phyloP scores from a whole-genome alignment of 805 yeast species.

The Middelhovenomyces tepae region DNA sequence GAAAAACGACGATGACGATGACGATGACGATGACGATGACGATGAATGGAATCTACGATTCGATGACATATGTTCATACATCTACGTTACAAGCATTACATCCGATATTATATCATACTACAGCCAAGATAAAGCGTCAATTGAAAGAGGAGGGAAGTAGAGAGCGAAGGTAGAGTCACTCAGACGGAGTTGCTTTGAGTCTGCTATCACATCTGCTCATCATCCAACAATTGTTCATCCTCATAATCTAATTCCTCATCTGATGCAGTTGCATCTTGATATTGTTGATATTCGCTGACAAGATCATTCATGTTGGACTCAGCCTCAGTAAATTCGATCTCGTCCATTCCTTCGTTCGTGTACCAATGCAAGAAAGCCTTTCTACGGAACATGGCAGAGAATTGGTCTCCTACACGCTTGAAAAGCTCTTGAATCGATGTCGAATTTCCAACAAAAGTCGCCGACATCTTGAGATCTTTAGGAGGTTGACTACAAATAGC shows the following conservation, averaged over 20 bases:
- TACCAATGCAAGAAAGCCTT: conserved; percentile 96
- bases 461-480: conserved; percentile 75
- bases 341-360: conserved; percentile 94
- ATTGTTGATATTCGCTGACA: conserved; percentile 85
- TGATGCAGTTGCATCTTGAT: conserved; percentile 72
- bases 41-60: too few species aligned
- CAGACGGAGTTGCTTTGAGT: too few species aligned
- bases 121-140: too few species aligned
- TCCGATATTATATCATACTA: too few species aligned
- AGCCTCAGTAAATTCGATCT: conserved; percentile 88
- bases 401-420: conserved; percentile 82
- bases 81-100: too few species aligned
- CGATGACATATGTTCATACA: too few species aligned
- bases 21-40: too few species aligned
- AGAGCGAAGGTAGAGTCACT: too few species aligned
- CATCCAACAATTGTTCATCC: conserved; percentile 33
- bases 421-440: conserved; percentile 88
- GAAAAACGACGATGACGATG: too few species aligned
- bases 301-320: conserved; percentile 85
- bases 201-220: too few species aligned
- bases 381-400: conserved; percentile 85
- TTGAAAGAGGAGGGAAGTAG: too few species aligned
- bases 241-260: conserved; percentile 65
- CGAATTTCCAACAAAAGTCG: conserved; percentile 88
- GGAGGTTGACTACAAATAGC: conserved; percentile 91